These are phyloP conservation scores for Talaromyces sp. DNA, from an alignment of 2,329 filamentous ascomycete genomes.

Conservation along the genomic window DNA sequence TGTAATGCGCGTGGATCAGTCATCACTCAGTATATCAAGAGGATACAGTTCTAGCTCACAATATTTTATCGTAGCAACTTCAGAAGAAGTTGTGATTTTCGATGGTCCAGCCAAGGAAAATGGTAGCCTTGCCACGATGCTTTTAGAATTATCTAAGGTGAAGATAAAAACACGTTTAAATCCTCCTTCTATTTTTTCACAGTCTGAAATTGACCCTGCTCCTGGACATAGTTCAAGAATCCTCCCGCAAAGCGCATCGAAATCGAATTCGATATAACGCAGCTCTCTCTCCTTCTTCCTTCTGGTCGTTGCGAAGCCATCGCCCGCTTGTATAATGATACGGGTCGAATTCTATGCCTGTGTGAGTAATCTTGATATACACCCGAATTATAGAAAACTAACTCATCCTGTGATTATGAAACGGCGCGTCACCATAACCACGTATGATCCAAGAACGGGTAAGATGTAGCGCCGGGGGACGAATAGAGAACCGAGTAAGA, in stretches of 20 bases:
- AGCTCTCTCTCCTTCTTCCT: conserved; percentile 36
- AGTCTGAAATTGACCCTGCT: conserved; percentile 35
- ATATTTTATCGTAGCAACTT: conserved; percentile 49
- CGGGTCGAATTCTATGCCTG: conserved; percentile 26
- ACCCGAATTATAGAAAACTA: neutral
- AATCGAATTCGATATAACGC: conserved; percentile 43
- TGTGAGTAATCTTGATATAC: neutral
- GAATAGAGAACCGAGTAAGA: neutral
- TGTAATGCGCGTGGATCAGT: conserved; percentile 30
- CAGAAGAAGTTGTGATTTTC: conserved; percentile 41
- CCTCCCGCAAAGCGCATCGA: conserved; percentile 38
- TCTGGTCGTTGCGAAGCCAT: conserved; percentile 41
- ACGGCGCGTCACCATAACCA: neutral
- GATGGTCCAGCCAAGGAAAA: conserved; percentile 40
- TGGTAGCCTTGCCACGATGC: conserved; percentile 45
- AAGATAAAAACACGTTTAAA: conserved; percentile 49
- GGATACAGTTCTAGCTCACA: conserved; percentile 29
- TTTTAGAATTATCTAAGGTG: conserved; percentile 37
- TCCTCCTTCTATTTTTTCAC: conserved; percentile 46
- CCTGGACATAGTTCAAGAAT: conserved; percentile 39
- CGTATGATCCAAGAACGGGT: neutral
- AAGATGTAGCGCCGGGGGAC: neutral
- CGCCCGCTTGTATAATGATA: conserved; percentile 37
- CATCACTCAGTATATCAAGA: conserved; percentile 3
- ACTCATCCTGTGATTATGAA: conserved; percentile 2